Percentiles rank a stretch among this genome's conserved stretches.
Evolutionary conservation across 805 yeast genomes (phyloP).

Genomic region (Saccharomyces paradoxus): DNA sequence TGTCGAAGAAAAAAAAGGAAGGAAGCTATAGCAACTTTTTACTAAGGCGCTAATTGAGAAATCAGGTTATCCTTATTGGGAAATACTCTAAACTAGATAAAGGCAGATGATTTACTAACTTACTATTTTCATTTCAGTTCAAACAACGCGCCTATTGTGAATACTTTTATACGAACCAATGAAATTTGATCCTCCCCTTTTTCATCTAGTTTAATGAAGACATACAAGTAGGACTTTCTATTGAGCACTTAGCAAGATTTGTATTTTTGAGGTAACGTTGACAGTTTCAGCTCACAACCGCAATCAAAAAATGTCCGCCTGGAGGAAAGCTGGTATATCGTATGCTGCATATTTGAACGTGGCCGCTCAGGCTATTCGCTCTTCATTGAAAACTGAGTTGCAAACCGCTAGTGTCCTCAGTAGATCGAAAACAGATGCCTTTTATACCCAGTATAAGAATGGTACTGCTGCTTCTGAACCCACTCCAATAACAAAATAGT

Average conservation of each 20-base stretch:
- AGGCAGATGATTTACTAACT: not conserved
- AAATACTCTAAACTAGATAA: not conserved
- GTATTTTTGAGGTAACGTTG: not conserved
- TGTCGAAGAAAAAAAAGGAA: too few relatives aligned
- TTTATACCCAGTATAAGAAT: constrained; percentile 59
- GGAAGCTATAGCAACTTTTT: too few relatives aligned
- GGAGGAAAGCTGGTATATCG: constrained; percentile 64
- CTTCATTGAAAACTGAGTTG: constrained; percentile 78
- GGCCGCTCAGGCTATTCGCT: constrained; percentile 83
- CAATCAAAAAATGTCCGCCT: constrained; percentile 37
- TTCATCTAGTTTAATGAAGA: not conserved
- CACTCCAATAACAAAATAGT: constrained; percentile 26
- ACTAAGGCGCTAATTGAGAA: not conserved
- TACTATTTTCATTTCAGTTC: not conserved
- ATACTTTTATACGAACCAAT: constrained; percentile 1
- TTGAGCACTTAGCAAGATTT: not conserved
- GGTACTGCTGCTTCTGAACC: constrained; percentile 46
- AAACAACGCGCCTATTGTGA: not conserved
- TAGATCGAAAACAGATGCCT: constrained; percentile 69
- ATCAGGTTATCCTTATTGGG: not conserved
- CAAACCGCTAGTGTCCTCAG: constrained; percentile 59
- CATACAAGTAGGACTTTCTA: not conserved
- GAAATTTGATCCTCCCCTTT: not conserved
- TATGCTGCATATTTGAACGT: constrained; percentile 83
- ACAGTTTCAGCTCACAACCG: not conserved